Conservation (phyloP, 257 asterid genomes). For the Solanum piurae region DNA sequence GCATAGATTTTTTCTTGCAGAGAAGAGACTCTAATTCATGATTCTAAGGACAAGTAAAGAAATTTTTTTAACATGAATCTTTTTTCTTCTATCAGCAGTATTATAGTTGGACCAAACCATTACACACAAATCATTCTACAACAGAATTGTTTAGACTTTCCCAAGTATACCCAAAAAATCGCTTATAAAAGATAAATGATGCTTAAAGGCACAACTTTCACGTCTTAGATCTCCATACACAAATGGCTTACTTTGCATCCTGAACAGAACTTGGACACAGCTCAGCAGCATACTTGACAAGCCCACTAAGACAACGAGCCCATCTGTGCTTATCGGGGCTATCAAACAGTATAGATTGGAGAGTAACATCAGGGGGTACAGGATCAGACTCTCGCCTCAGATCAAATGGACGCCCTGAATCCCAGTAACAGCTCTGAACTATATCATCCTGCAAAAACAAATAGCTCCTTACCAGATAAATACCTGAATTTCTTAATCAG, state of each 20-base stretch:
- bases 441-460: slow-evolving; percentile 69
- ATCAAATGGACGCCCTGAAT: slow-evolving; percentile 88
- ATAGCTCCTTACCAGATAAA: neutral
- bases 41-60: neutral
- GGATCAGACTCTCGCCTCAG: slow-evolving; percentile 90
- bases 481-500: neutral
- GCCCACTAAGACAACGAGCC: slow-evolving; percentile 96
- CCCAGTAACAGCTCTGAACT: slow-evolving; percentile 98
- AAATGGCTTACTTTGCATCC: slow-evolving; percentile 76
- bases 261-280: slow-evolving; percentile 92
- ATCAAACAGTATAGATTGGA: slow-evolving; percentile 89
- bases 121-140: neutral
- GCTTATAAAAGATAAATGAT: neutral
- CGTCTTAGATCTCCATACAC: neutral
- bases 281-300: slow-evolving; percentile 87
- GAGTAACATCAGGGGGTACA: slow-evolving; percentile 89
- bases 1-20: neutral
- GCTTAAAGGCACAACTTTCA: neutral
- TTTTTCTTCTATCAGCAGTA: neutral
- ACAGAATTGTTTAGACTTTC: neutral
- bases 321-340: slow-evolving; percentile 96
- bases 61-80: neutral
- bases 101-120: neutral
- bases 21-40: neutral
- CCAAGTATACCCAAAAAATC: neutral